Conservation (phyloP, 495 filamentous ascomycete genomes). For the Penicillium macrosclerotiorum region DNA sequence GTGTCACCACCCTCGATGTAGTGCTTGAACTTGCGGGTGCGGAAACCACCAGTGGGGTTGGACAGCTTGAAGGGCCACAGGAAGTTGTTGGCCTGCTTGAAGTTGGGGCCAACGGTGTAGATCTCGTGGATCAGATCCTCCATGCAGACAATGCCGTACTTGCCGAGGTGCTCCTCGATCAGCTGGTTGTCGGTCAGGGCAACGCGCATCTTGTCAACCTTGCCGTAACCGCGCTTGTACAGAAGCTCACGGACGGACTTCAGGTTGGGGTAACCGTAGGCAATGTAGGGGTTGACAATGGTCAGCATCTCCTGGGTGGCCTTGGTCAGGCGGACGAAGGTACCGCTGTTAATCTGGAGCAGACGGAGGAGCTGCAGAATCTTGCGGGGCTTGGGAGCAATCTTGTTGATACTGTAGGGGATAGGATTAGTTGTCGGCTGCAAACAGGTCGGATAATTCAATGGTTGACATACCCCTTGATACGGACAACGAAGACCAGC, state of each 20-base stretch:
- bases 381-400: conserved; percentile 99
- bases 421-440: conserved; percentile 10
- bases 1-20: conserved; percentile 98
- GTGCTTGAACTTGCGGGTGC: conserved; percentile 96
- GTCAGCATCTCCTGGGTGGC: conserved; percentile 97
- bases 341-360: conserved; percentile 99
- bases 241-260: conserved; percentile 98
- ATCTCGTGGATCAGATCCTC: conserved; percentile 99
- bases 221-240: conserved; percentile 99
- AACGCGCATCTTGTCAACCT: conserved; percentile 94
- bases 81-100: conserved; percentile 99
- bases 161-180: conserved; percentile 93
- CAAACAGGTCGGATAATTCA: not conserved
- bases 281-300: conserved; percentile 95
- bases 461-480: conserved; percentile 89
- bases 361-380: conserved; percentile 98
- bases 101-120: conserved; percentile 97
- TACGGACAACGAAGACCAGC: conserved; percentile 97
- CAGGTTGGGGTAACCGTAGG: conserved; percentile 98
- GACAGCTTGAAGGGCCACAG: conserved; percentile 99
- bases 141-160: conserved; percentile 98
- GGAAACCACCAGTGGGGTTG: conserved; percentile 96
- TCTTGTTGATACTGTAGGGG: conserved; percentile 93
- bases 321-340: conserved; percentile 97
- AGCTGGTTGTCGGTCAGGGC: conserved; percentile 95